These are phyloP conservation scores for Hyphopichia burtonii DNA, from an alignment of 1,139 yeast genomes.

Conservation along the genomic window DNA sequence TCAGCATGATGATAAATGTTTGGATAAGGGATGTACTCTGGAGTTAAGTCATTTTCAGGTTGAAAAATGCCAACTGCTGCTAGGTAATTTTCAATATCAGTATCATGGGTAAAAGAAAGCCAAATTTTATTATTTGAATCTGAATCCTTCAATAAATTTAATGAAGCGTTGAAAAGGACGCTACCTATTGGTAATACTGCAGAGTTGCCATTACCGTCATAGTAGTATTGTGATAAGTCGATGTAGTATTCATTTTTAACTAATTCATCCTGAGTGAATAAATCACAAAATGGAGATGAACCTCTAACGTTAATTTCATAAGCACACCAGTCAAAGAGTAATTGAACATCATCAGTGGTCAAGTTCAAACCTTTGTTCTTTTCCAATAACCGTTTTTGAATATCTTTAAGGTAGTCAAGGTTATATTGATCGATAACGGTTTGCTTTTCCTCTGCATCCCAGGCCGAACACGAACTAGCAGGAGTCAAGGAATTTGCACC, in stretches of 20 bases:
- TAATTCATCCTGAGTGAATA: conserved; percentile 53
- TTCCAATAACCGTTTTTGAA: conserved; percentile 16
- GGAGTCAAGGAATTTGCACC: conserved; percentile 35
- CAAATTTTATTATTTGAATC: conserved; percentile 22
- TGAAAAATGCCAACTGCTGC: conserved; percentile 24
- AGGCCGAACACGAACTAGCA: conserved; percentile 21
- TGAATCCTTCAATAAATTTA: conserved; percentile 28
- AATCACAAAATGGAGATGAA: conserved; percentile 45
- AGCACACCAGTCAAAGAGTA: conserved; percentile 48
- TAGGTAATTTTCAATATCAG: conserved; percentile 27
- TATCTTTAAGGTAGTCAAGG: conserved; percentile 15
- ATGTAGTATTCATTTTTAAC: conserved; percentile 41
- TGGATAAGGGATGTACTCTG: conserved; percentile 23
- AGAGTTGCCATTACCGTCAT: conserved; percentile 51
- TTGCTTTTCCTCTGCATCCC: conserved; percentile 10
- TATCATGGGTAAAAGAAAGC: conserved; percentile 29
- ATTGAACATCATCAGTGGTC: conserved; percentile 38
- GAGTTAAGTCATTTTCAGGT: conserved; percentile 19
- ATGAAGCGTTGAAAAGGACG: conserved; percentile 43
- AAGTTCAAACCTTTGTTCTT: conserved; percentile 24
- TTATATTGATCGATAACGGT: conserved; percentile 13
- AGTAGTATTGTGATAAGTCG: conserved; percentile 48
- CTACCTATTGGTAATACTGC: conserved; percentile 40
- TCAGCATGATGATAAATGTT: conserved; percentile 24
- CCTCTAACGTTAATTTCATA: conserved; percentile 54